Percentiles rank a stretch among this genome's conserved stretches.
These are phyloP conservation scores for Cornus florida DNA, from an alignment of 148 eudicot genomes.

Conservation along the genomic window DNA sequence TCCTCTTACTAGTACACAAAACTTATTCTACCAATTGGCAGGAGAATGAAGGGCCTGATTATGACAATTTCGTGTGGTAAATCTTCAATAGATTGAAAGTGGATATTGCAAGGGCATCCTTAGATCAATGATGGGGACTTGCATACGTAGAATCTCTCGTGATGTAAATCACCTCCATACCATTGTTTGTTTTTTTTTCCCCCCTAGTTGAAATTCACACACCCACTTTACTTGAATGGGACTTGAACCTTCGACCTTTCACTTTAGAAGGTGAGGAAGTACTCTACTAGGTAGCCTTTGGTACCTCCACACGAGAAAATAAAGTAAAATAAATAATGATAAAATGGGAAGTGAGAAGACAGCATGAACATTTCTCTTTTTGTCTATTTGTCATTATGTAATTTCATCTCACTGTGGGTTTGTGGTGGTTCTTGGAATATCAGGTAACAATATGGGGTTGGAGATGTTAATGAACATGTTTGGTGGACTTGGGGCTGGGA, in stretches of 20 bases:
- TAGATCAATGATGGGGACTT: background rate
- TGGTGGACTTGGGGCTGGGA: constrained; percentile 47
- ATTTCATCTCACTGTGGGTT: background rate
- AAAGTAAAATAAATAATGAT: background rate
- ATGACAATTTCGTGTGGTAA: background rate
- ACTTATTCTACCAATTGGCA: background rate
- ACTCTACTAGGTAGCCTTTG: too few relatives aligned
- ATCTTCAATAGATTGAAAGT: background rate
- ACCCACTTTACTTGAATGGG: too few relatives aligned
- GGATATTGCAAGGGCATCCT: background rate
- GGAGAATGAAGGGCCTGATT: background rate
- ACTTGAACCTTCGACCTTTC: too few relatives aligned
- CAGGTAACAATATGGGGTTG: constrained; percentile 34
- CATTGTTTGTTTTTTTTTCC: too few relatives aligned
- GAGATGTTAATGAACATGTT: constrained; percentile 53
- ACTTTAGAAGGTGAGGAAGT: too few relatives aligned
- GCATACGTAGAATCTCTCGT: background rate
- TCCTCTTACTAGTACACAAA: background rate
- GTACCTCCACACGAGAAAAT: background rate
- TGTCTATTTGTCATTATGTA: background rate
- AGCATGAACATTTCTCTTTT: background rate
- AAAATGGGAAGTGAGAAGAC: background rate
- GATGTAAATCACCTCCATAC: background rate
- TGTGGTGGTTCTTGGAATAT: background rate
- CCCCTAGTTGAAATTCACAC: too few relatives aligned